Evolutionary conservation across 2,329 filamentous ascomycete genomes (phyloP).

Genomic region (Aspergillus alliaceus): DNA sequence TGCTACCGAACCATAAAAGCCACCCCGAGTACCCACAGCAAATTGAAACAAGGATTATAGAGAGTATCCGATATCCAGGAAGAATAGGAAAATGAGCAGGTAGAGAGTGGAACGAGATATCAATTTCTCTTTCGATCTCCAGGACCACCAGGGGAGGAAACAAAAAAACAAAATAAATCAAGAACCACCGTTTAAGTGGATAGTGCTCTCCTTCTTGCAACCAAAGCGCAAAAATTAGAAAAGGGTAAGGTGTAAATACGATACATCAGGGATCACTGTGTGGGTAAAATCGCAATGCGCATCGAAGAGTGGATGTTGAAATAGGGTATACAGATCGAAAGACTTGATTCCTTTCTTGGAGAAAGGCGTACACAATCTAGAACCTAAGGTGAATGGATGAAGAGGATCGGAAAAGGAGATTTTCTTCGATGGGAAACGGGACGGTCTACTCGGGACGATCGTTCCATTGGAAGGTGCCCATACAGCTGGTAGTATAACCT

Average conservation of each 20-base stretch:
- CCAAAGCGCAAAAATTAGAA: slow-evolving; percentile 20
- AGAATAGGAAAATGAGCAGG: slow-evolving; percentile 13
- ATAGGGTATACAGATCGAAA: slow-evolving; percentile 2
- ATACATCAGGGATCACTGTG: slow-evolving; percentile 23
- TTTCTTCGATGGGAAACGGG: background rate
- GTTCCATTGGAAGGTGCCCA: background rate
- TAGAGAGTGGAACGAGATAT: slow-evolving; percentile 15
- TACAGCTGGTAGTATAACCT: slow-evolving; percentile 1
- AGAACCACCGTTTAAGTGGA: slow-evolving; percentile 7
- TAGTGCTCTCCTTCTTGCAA: slow-evolving; percentile 14
- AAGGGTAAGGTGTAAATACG: slow-evolving; percentile 18
- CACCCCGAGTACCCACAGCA: slow-evolving; percentile 1
- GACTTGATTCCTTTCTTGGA: slow-evolving; percentile 7
- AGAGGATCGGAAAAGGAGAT: background rate
- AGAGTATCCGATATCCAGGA: slow-evolving; percentile 23
- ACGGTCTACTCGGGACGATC: background rate
- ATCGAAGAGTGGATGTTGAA: background rate
- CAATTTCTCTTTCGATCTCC: slow-evolving; percentile 19
- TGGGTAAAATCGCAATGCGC: slow-evolving; percentile 6
- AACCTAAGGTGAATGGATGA: background rate
- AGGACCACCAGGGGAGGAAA: slow-evolving; percentile 12
- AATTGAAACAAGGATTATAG: slow-evolving; percentile 20
- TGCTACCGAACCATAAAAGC: background rate
- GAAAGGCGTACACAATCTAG: background rate
- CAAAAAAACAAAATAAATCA: slow-evolving; percentile 7